Conservation (phyloP, 2,329 filamentous ascomycete genomes). For the Ceratocystis cacaofunesta region DNA sequence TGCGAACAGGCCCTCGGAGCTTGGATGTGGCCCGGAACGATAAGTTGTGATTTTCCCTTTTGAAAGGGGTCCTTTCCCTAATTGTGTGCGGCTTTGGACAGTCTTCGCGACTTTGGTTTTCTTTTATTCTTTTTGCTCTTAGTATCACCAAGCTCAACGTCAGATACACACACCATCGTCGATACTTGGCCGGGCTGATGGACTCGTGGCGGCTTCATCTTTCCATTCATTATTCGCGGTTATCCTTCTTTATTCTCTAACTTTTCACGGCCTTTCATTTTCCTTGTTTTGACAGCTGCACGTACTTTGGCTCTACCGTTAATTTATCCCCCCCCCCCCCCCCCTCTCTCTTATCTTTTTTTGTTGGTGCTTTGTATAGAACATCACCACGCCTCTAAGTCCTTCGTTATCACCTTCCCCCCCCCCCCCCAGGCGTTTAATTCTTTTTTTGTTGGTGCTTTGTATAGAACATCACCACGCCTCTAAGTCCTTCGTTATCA, state of each 20-base stretch:
- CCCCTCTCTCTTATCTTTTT: no score
- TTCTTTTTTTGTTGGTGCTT: constrained; percentile 4
- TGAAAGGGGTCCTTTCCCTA: background rate
- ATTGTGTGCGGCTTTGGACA: background rate
- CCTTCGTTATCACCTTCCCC: background rate
- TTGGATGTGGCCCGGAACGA: background rate
- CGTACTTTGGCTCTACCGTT: background rate
- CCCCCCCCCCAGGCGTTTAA: background rate
- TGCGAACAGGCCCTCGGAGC: background rate
- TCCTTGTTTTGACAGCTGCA: background rate
- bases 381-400: background rate
- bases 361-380: constrained; percentile 5
- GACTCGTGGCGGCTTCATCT: background rate
- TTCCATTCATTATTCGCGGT: background rate
- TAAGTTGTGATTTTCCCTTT: background rate
- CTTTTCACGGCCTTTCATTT: background rate
- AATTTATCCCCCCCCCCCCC: background rate
- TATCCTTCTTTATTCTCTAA: constrained; percentile 3
- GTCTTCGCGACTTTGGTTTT: background rate
- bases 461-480: background rate
- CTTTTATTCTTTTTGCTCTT: background rate
- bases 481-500: background rate
- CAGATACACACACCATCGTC: background rate
- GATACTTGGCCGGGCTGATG: background rate
- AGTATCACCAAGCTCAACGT: background rate